Evolutionary conservation across 2,329 filamentous ascomycete genomes (phyloP).

Genomic region (Nemania sp.): DNA sequence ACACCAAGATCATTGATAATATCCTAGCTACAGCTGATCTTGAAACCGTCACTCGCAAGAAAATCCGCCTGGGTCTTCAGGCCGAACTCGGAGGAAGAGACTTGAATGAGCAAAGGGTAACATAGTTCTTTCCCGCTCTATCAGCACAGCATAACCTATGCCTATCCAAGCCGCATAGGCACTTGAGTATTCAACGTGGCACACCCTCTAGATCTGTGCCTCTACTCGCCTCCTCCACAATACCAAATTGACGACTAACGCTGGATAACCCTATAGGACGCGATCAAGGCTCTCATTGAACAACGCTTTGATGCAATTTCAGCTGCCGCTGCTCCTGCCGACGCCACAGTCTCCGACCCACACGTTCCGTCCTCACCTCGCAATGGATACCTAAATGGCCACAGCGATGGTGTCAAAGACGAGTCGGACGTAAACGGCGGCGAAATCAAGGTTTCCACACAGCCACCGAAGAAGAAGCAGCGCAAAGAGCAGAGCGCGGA

Average conservation of each 20-base stretch:
- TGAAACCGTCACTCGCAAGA: constrained; percentile 73
- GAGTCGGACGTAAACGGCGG: constrained; percentile 52
- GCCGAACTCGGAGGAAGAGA: constrained; percentile 67
- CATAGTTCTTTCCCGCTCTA: constrained; percentile 4
- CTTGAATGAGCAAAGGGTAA: constrained; percentile 69
- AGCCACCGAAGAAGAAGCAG: constrained; percentile 73
- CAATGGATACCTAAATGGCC: constrained; percentile 45
- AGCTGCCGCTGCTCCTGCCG: constrained; percentile 55
- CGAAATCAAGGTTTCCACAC: constrained; percentile 62
- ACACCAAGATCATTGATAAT: constrained; percentile 69
- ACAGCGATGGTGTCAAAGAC: constrained; percentile 48
- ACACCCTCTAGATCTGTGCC: not conserved
- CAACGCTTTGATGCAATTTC: constrained; percentile 79
- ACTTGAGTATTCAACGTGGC: not conserved
- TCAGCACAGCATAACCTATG: not conserved
- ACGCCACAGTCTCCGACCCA: constrained; percentile 39
- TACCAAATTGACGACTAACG: constrained; percentile 14
- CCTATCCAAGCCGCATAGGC: not conserved
- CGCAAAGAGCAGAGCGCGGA: constrained; percentile 68
- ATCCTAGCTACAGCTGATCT: constrained; percentile 70
- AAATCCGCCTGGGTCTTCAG: constrained; percentile 69
- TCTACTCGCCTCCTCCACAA: not conserved
- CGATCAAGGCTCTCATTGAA: constrained; percentile 79
- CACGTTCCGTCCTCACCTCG: constrained; percentile 42
- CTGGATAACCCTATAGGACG: constrained; percentile 66